Evolutionary conservation across 108 stramenopile species (phyloP).

Genomic region (Pseudonitzschia multistriata): DNA sequence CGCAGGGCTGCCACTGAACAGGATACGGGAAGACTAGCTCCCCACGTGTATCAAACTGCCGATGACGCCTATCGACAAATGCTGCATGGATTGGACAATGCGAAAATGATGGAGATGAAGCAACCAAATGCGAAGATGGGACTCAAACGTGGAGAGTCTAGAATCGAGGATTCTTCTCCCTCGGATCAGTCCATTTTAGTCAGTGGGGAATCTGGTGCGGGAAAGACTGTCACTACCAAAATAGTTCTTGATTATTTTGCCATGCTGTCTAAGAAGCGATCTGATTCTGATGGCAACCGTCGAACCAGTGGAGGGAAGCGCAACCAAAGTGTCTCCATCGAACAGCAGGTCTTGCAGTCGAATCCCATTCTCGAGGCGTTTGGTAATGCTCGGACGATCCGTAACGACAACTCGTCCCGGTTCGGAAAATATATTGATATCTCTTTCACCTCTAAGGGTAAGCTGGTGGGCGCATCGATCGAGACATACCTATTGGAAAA

Average conservation of each 20-base stretch:
- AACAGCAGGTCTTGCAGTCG: slow-evolving; percentile 87
- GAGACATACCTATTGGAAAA: slow-evolving; percentile 97
- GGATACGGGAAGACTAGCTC: slow-evolving; percentile 51
- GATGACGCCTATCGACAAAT: slow-evolving; percentile 95
- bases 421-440: slow-evolving; percentile 88
- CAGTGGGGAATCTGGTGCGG: slow-evolving; percentile 92
- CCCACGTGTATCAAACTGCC: slow-evolving; percentile 93
- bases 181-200: slow-evolving; percentile 92
- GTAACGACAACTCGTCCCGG: slow-evolving; percentile 93
- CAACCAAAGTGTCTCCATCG: slow-evolving; percentile 58
- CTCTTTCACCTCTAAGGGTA: slow-evolving; percentile 74
- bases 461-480: slow-evolving; percentile 81
- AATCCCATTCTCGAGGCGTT: slow-evolving; percentile 97
- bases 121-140: not conserved
- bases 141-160: slow-evolving; percentile 2
- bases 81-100: slow-evolving; percentile 82
- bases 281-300: not conserved
- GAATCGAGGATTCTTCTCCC: slow-evolving; percentile 24
- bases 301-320: slow-evolving; percentile 7
- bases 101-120: slow-evolving; percentile 44
- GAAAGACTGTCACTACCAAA: slow-evolving; percentile 97
- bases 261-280: slow-evolving; percentile 64
- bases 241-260: slow-evolving; percentile 92
- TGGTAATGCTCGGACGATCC: slow-evolving; percentile 94
- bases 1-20: slow-evolving; percentile 16